Evolutionary conservation across 2,329 filamentous ascomycete genomes (phyloP).

Genomic region (Colletotrichum sidae): DNA sequence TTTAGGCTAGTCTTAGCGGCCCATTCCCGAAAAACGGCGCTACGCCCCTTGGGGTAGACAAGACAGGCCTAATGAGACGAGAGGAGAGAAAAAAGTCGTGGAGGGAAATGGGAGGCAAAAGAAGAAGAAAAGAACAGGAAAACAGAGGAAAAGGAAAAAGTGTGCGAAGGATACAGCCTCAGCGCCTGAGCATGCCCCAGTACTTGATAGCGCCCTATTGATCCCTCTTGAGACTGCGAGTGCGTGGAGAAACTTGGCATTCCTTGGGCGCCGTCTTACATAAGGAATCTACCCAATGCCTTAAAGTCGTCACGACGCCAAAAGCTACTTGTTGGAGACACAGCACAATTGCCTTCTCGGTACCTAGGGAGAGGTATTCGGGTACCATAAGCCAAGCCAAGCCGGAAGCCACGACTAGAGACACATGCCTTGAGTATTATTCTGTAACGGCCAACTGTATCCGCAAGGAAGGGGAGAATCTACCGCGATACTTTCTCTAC

Average conservation of each 20-base stretch:
- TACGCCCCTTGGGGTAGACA: slow-evolving; percentile 7
- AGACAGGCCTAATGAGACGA: neutral
- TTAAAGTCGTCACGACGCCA: neutral
- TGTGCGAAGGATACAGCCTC: neutral
- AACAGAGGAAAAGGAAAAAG: neutral
- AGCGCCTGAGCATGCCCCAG: neutral
- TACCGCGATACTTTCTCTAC: too few relatives aligned
- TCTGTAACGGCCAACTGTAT: too few relatives aligned
- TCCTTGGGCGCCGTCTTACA: too few relatives aligned
- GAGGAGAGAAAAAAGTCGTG: neutral
- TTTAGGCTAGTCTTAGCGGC: slow-evolving; percentile 21
- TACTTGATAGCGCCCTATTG: slow-evolving; percentile 5
- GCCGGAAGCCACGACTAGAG: neutral
- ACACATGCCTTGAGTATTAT: too few relatives aligned
- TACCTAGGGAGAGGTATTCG: too few relatives aligned
- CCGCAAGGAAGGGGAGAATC: too few relatives aligned
- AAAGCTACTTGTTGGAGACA: too few relatives aligned
- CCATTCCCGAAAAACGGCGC: slow-evolving; percentile 1
- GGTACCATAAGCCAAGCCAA: slow-evolving; percentile 1
- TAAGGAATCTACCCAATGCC: neutral
- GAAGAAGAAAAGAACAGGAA: neutral
- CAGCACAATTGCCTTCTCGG: too few relatives aligned
- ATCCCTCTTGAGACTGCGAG: slow-evolving; percentile 16
- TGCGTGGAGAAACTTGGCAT: slow-evolving; percentile 13
- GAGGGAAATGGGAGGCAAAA: slow-evolving; percentile 2